These are phyloP conservation scores for Termitomyces sp. DNA, from an alignment of 768 basidiomycete species.

Conservation along the genomic window DNA sequence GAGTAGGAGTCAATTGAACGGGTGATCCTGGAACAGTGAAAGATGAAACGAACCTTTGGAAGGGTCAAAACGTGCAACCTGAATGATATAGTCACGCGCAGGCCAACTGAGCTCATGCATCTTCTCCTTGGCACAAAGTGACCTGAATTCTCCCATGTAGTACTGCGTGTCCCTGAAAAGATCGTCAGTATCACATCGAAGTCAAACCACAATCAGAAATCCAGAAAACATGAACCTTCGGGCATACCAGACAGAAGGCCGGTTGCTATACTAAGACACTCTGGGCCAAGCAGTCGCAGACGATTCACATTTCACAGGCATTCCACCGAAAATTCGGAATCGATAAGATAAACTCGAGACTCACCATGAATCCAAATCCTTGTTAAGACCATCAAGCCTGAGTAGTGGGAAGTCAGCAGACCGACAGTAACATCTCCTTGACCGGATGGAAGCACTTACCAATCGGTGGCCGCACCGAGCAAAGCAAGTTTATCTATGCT, in stretches of 20 bases:
- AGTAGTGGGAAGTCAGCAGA: neutral
- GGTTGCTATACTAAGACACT: no score
- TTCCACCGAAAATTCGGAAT: neutral
- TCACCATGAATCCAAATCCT: slow-evolving; percentile 68
- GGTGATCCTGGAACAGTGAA: neutral
- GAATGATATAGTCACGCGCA: slow-evolving; percentile 79
- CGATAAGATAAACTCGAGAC: slow-evolving; percentile 2
- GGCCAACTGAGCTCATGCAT: slow-evolving; percentile 82
- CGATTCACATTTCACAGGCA: neutral
- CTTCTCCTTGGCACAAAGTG: slow-evolving; percentile 73
- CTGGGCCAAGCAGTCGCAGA: neutral
- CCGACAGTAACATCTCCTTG: neutral
- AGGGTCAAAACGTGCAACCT: slow-evolving; percentile 95
- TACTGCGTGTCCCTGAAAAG: slow-evolving; percentile 65
- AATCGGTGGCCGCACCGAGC: slow-evolving; percentile 83
- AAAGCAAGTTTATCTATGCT: slow-evolving; percentile 67
- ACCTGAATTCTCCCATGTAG: slow-evolving; percentile 89
- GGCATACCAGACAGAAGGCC: neutral
- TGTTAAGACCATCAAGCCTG: slow-evolving; percentile 94
- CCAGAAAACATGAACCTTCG: neutral
- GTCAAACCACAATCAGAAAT: neutral
- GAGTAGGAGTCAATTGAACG: neutral
- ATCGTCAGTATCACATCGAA: neutral
- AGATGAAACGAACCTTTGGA: slow-evolving; percentile 41
- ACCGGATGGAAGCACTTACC: slow-evolving; percentile 42